phyloP scores from a whole-genome alignment of 768 basidiomycete species.

The Boletus reticulatus region DNA sequence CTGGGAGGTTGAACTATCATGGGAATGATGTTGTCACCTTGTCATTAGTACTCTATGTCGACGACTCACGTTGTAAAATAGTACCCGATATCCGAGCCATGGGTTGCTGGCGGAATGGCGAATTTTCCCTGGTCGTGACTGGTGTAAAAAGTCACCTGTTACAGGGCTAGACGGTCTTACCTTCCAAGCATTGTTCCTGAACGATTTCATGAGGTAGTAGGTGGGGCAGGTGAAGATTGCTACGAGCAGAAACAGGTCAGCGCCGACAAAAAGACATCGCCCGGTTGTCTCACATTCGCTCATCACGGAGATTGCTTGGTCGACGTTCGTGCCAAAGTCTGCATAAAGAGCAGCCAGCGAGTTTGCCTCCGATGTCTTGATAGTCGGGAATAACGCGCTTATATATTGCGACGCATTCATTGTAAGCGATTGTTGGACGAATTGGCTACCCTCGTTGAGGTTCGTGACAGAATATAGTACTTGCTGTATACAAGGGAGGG shows the following conservation, averaged over 20 bases:
- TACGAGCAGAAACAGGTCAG: neutral
- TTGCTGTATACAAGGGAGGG: slow-evolving; percentile 11
- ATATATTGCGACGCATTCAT: slow-evolving; percentile 32
- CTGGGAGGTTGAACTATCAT: slow-evolving; percentile 14
- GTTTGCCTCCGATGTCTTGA: slow-evolving; percentile 27
- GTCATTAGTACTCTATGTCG: neutral
- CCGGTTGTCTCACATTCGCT: slow-evolving; percentile 35
- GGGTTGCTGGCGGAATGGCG: slow-evolving; percentile 41
- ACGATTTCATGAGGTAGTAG: slow-evolving; percentile 35
- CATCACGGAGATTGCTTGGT: slow-evolving; percentile 36
- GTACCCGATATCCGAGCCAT: slow-evolving; percentile 40
- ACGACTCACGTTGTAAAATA: slow-evolving; percentile 42
- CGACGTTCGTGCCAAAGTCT: slow-evolving; percentile 29
- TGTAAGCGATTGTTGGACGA: slow-evolving; percentile 34
- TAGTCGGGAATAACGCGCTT: slow-evolving; percentile 38
- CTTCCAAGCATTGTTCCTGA: slow-evolving; percentile 29
- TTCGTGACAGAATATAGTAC: slow-evolving; percentile 39
- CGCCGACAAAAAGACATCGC: neutral
- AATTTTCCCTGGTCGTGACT: slow-evolving; percentile 26
- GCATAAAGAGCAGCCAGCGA: slow-evolving; percentile 30
- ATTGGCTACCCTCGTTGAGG: slow-evolving; percentile 32
- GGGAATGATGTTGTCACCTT: neutral
- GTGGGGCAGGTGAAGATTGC: slow-evolving; percentile 48
- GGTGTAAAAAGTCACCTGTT: neutral
- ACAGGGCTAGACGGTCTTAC: slow-evolving; percentile 7